Percentiles rank a stretch among this genome's conserved stretches.
Conservation (phyloP, 2,329 filamentous ascomycete genomes). For the Canariomyces notabilis region DNA sequence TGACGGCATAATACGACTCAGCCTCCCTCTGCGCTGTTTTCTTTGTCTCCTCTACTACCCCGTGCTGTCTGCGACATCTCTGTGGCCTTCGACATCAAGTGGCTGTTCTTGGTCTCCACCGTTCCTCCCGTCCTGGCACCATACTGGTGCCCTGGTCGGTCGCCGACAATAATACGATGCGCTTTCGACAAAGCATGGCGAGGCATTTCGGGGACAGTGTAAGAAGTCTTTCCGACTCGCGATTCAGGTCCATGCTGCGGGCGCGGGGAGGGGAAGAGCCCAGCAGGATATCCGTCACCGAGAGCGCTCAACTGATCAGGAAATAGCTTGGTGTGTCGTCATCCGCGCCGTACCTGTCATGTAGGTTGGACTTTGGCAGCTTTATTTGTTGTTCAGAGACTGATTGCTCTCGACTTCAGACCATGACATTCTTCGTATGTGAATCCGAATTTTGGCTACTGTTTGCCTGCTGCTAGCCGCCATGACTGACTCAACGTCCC, state of each 20-base stretch:
- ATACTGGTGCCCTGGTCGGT: not conserved
- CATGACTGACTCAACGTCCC: constrained; percentile 1
- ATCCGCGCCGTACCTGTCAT: constrained; percentile 40
- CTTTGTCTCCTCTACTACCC: too few relatives aligned
- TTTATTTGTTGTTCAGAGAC: not conserved
- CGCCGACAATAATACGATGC: constrained; percentile 16
- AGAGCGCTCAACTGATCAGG: constrained; percentile 3
- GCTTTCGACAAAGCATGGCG: constrained; percentile 23
- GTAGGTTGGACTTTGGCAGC: constrained; percentile 31
- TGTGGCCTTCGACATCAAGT: too few relatives aligned
- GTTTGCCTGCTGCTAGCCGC: not conserved
- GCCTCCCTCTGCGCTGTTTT: too few relatives aligned
- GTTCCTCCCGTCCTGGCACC: too few relatives aligned
- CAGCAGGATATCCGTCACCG: not conserved
- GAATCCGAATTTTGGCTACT: constrained; percentile 19
- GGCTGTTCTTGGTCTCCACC: not conserved
- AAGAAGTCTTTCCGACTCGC: constrained; percentile 10
- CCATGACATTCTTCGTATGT: constrained; percentile 23
- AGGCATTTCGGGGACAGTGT: constrained; percentile 25
- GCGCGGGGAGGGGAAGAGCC: not conserved
- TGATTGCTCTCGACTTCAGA: constrained; percentile 18
- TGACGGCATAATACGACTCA: too few relatives aligned
- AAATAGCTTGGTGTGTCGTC: constrained; percentile 28
- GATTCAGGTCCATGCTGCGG: not conserved
- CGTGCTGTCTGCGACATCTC: too few relatives aligned